Base-by-base conservation (phyloP, 495 filamentous ascomycete genomes). In the Neurospora sp. region DNA sequence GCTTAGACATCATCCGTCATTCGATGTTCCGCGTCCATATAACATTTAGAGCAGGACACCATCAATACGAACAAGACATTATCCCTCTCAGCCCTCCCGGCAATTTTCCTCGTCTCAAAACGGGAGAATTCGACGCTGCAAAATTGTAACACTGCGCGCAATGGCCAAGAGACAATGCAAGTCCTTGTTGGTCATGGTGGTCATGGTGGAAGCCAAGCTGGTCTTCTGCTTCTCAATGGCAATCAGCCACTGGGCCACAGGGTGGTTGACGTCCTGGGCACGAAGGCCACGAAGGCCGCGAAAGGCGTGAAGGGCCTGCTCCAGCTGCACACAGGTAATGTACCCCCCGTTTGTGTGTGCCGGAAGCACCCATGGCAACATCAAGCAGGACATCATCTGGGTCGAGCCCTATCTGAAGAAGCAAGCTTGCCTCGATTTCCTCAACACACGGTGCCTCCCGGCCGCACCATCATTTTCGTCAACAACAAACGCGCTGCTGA, bases 381-480 rank as follows among this genome's bases (percentile, higher is more conserved):
- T 99, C 72, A 84, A 87, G 45, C 96, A 99, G 80, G 83, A 90
- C 78, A 75, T 97, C 65, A 70, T 94, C 74, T 91, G 81, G 45
- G 88, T 90, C 3, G 88, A 92, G 0, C 81, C 86, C 0, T 65
- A 80, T 3, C 73, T 81, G 77, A 98, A 98, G 84, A 88, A 87
- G 65, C 73, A 90, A 35, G 89, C 89, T 16, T 83, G 97, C 2
- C 85, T 89, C 53, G 93, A 97, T 73, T 84, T 97, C 1, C 80
- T 99, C 1, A 80, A 89, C 27, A 10, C 42, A 86, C 89, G 3
- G 81, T 90, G 73, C 82, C 87, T 0, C 92, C 93, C 22, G 87
- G 85, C 1, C 89, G 96, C n/a, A 97, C 94, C 3, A 87, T 99
- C 70, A 89, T 98, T 71, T 99, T 99, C 78, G 93, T 94, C 81